Evolutionary conservation across 2,329 filamentous ascomycete species (phyloP), one percentile per base, ranked within the genome.

Genomic region (Didymella glomerata): DNA sequence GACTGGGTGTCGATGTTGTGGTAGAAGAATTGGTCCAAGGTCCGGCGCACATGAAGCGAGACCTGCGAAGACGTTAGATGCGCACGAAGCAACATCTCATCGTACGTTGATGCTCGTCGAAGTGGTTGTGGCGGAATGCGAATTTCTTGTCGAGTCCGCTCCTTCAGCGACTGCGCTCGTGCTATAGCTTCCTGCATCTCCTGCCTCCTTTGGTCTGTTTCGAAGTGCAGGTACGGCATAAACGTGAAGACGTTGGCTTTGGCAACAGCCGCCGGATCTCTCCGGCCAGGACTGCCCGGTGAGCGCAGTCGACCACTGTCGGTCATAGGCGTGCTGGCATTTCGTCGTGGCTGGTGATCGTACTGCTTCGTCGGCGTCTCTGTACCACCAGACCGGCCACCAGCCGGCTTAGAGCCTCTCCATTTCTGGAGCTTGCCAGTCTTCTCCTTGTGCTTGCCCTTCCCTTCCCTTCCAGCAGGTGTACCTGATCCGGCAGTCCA

Each of bases 221-320:
- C 87, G 49, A 88, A 89, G 68, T 89, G 86, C 3, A 89, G 75
- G 65, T 88, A 89, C 0, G 87, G 87, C 85, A 89, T 88, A 76
- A 87, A 83, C 60, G 82, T 62, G 70, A 76, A 73, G 57, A 81
- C 64, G 67, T 79, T 75, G 49, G 70, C 63, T 61, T 75, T 69
- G 27, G 73, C 60, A 49, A 70, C 56, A 55, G 75, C 24, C 54
- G 68, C 70, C 3, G 70, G 73, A 36, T 76, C 73, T 52, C 71
- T 73, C 5, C 73, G 64, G n/a, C 75, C 74, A 8, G 72, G 70
- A 2, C 75, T 71, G n/a, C 77, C 76, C 6, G 74, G 75, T 2
- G 73, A 74, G 36, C 72, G 63, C 16, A 76, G 61, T 46, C 69
- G 62, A 0, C 66, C 67, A 53, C 72, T 75, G 2, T 61, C 64